Conservation (phyloP, 1,139 yeast species). For the Candida tetrigidarum region DNA sequence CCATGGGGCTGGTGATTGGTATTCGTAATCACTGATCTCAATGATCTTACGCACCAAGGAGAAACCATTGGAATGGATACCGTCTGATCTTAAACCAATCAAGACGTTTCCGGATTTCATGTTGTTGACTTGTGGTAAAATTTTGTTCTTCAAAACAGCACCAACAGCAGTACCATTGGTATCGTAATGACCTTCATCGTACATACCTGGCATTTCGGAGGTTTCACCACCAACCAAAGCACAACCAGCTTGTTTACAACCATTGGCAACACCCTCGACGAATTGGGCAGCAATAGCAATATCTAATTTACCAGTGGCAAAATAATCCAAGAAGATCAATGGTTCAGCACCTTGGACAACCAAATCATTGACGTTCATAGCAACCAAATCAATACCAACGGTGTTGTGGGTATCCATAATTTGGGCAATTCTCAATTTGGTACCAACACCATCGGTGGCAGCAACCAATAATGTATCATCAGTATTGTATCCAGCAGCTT, state of each 20-base stretch:
- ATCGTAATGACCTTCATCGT: constrained; percentile 93
- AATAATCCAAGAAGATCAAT: constrained; percentile 91
- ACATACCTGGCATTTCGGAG: constrained; percentile 99
- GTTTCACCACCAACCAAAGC: constrained; percentile 99
- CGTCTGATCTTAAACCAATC: constrained; percentile 87
- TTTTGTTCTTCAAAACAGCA: constrained; percentile 82
- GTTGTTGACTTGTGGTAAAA: constrained; percentile 68
- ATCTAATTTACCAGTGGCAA: constrained; percentile 93
- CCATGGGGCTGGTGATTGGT: constrained; percentile 88
- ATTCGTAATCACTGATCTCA: constrained; percentile 69
- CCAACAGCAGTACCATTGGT: constrained; percentile 99
- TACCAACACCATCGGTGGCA: constrained; percentile 99
- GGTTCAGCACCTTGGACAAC: constrained; percentile 99
- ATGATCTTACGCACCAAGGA: constrained; percentile 95
- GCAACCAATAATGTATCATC: constrained; percentile 86
- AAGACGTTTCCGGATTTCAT: constrained; percentile 83
- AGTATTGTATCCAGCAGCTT: constrained; percentile 81
- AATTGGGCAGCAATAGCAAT: constrained; percentile 83
- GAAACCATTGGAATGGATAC: constrained; percentile 96
- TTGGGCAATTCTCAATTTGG: constrained; percentile 95
- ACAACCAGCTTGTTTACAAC: constrained; percentile 94
- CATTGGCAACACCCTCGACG: constrained; percentile 95
- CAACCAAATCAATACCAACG: constrained; percentile 97
- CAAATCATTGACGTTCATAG: constrained; percentile 98
- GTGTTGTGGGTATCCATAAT: constrained; percentile 87